Evolutionary conservation across 73 alveolate genomes (phyloP).

Genomic region (Blepharisma stoltei): DNA sequence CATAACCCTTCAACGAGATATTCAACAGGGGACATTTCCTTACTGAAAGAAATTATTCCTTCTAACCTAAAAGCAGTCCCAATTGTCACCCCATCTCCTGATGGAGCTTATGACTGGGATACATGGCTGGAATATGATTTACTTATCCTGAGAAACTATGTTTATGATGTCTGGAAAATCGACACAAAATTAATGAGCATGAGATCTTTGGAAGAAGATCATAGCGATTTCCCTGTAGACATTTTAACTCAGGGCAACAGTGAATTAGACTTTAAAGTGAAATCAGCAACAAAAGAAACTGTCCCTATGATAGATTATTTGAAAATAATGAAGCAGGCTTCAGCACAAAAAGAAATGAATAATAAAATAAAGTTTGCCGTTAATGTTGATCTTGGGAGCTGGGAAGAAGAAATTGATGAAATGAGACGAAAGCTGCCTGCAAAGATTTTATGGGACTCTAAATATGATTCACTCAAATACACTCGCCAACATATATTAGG

Average conservation of each 20-base stretch:
- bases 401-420: conserved; percentile 53
- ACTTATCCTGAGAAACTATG: not conserved
- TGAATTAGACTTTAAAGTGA: conserved; percentile 24
- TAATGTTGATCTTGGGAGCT: conserved; percentile 63
- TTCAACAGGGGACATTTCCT: too few relatives aligned
- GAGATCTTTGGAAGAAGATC: not conserved
- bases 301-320: conserved; percentile 22
- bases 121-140: too few relatives aligned
- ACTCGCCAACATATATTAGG: conserved; percentile 63
- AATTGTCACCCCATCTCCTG: too few relatives aligned
- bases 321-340: not conserved
- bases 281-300: conserved; percentile 17
- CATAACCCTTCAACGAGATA: too few relatives aligned
- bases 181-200: conserved; percentile 1
- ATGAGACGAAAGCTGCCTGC: conserved; percentile 48
- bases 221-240: conserved; percentile 12
- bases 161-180: not conserved
- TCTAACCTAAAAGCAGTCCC: too few relatives aligned
- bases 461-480: conserved; percentile 50
- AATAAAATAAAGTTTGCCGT: conserved; percentile 49
- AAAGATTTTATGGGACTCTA: conserved; percentile 37
- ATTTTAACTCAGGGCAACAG: conserved; percentile 22
- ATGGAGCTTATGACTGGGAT: too few relatives aligned
- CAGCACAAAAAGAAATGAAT: not conserved
- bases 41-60: too few relatives aligned